Base-by-base conservation (phyloP, 2,329 filamentous ascomycete species). In the Ascochyta pisi region DNA sequence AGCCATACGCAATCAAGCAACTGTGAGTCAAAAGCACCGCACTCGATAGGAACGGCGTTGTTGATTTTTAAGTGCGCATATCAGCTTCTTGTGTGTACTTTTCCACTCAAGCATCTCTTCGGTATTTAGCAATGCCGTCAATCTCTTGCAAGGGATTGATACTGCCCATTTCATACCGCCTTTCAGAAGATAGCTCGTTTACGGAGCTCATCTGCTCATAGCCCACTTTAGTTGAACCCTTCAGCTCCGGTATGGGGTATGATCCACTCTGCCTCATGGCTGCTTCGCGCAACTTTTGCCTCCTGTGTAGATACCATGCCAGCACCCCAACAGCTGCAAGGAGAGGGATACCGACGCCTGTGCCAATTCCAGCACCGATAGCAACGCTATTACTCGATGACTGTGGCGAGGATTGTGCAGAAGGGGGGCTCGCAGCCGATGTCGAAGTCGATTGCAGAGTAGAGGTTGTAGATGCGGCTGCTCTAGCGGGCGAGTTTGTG, bases 351-450 rank as follows among this genome's bases (percentile, higher is more conserved):
- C 46, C 47, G 16, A 56, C 33, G 24, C 47, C 53, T 8, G 33
- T 27, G 33, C 41, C 42, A 8, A 56, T 27, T 2, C 53, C 47
- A 37, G 46, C 53, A 16, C 53, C 53, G n/a, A 56, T 45, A 3
- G 53, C 47, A 4, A 51, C 15, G 8, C 37, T 34, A 19, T 51
- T 22, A 13, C 23, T 46, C 12, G 53, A 43, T 1, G 47, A 42
- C 16, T 45, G 27, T 23, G 47, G 31, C 29, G 35, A 15, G 6
- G 47, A 22, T 13, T 23, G 12, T 34, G 27, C 16, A 19, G 37
- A 24, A 16, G 47, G 33, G 13, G 53, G 43, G 10, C 34, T 24
- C 10, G 47, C 6, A 1, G 37, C 44, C 15, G 37, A 31, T 22
- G 41, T 34, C 33, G 42, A 48, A 5, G 53, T 44, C 4, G 40